Evolutionary conservation across 805 yeast genomes (phyloP), one percentile per base, ranked within the genome.

Genomic region (Cyberlindnera sargentensis): DNA sequence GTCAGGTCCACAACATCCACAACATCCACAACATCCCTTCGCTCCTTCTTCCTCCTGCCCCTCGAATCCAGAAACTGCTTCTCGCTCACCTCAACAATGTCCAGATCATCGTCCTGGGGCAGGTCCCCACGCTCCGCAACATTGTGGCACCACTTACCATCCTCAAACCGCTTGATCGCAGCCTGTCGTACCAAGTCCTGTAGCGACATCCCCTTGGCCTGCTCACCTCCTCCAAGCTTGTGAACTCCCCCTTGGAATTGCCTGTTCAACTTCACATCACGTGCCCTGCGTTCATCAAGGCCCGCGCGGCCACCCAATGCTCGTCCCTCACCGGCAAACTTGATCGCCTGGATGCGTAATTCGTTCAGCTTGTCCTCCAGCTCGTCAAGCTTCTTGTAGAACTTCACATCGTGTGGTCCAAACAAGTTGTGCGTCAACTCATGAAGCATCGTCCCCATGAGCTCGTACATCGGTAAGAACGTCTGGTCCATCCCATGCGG

Each of bases 391-490:
- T 72, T 71, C 40, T 66, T 65, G 58, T 86, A 86, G 57, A 91
- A 91, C 46, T 64, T 64, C 3, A 65, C 73, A 65, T 91, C 83
- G 58, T 91, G 98, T 0, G 95, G 84, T 0, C 96, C 96, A 55
- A 67, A 67, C 23, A 70, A 58, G 59, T 88, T 90, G 60, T 91
- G 98, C 2, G 87, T 76, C 35, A 91, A 68, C 60, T 91, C 98
- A 62, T 91, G 98, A 5, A 91, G 66, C 79, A 89, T 75, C 0
- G 96, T 88, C 1, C 89, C 95, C 26, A 90, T 57, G 2, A 90
- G 64, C 40, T 79, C 80, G 4, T 78, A 71, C 62, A 81, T 65
- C 1, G 89, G 82, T 20, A 80, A 58, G 58, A 90, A 89, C 44
- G 57, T 53, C 30, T 53, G 52, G 26, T 70, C 71, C 51, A 83